These are phyloP conservation scores for Candida xyloterini DNA, from an alignment of 805 yeast species.

Conservation along the genomic window DNA sequence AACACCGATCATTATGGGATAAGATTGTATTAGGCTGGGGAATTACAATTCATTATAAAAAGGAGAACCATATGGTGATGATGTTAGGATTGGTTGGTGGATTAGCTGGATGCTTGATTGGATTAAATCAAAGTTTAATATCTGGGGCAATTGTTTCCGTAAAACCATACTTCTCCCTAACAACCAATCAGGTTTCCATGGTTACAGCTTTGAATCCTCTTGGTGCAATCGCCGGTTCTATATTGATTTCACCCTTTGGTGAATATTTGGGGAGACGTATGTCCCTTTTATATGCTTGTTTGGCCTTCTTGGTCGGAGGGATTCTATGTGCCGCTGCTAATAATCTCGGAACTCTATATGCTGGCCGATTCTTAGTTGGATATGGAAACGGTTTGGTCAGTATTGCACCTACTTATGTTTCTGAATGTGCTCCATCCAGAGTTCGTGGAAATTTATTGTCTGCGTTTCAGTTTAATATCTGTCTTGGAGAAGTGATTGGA, in stretches of 20 bases:
- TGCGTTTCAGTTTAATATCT: constrained; percentile 60
- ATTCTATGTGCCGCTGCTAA: constrained; percentile 52
- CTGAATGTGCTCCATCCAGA: constrained; percentile 56
- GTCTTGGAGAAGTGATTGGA: constrained; percentile 65
- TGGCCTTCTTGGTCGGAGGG: constrained; percentile 61
- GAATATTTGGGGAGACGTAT: constrained; percentile 54
- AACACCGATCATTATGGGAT: constrained; percentile 36
- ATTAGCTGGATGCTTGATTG: constrained; percentile 63
- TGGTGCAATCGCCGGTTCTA: constrained; percentile 64
- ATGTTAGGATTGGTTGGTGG: constrained; percentile 57
- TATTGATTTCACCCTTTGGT: constrained; percentile 56
- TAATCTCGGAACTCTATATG: constrained; percentile 47
- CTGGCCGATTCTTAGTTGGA: constrained; percentile 59
- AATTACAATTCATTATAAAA: constrained; percentile 38
- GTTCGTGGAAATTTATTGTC: constrained; percentile 61
- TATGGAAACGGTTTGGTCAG: constrained; percentile 66
- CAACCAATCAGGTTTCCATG: constrained; percentile 45
- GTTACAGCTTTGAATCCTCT: constrained; percentile 61
- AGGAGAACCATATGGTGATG: constrained; percentile 44
- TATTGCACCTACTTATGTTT: constrained; percentile 60
- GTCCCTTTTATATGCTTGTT: constrained; percentile 53
- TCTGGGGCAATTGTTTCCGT: constrained; percentile 59
- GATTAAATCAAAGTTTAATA: constrained; percentile 65
- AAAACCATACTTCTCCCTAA: constrained; percentile 40
- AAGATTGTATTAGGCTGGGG: constrained; percentile 36